Evolutionary conservation across 768 basidiomycete genomes (phyloP).

Genomic region (Russula dissimulans): DNA sequence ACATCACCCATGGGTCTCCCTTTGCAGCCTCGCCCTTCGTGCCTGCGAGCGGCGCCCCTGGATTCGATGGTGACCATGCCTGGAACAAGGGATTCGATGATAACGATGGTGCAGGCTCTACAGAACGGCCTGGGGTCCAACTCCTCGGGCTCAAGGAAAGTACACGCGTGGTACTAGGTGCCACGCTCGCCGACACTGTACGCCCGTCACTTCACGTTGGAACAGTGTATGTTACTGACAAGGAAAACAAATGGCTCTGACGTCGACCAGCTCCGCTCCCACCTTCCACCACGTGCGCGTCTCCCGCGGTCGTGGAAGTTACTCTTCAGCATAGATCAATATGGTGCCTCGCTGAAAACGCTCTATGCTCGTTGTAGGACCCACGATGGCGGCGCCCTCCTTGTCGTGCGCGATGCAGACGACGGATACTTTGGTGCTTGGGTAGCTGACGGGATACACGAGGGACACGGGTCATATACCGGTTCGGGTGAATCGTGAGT

Average conservation of each 20-base stretch:
- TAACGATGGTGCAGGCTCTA: conserved; percentile 24
- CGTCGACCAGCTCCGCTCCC: conserved; percentile 49
- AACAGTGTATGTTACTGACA: not conserved
- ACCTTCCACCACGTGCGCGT: conserved; percentile 65
- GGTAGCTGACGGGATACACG: conserved; percentile 61
- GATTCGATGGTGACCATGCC: conserved; percentile 53
- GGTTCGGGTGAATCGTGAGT: conserved; percentile 83
- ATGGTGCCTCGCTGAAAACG: conserved; percentile 87
- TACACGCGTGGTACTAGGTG: conserved; percentile 44
- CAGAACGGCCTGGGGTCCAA: conserved; percentile 35
- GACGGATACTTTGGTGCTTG: conserved; percentile 74
- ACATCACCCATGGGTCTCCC: conserved; percentile 40
- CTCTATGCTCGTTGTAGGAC: conserved; percentile 61
- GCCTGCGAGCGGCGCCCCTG: conserved; percentile 61
- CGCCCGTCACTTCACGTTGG: conserved; percentile 16
- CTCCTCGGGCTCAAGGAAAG: conserved; percentile 47
- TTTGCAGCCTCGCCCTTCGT: conserved; percentile 39
- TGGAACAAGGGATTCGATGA: conserved; percentile 61
- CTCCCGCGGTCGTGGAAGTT: conserved; percentile 68
- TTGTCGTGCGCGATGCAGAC: conserved; percentile 56
- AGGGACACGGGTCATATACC: conserved; percentile 57
- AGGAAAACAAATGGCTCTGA: not conserved
- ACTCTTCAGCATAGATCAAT: conserved; percentile 86
- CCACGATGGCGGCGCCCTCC: conserved; percentile 40
- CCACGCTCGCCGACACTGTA: conserved; percentile 53